Conservation (phyloP, 2,329 filamentous ascomycete species). For the Verticillium klebahnii region DNA sequence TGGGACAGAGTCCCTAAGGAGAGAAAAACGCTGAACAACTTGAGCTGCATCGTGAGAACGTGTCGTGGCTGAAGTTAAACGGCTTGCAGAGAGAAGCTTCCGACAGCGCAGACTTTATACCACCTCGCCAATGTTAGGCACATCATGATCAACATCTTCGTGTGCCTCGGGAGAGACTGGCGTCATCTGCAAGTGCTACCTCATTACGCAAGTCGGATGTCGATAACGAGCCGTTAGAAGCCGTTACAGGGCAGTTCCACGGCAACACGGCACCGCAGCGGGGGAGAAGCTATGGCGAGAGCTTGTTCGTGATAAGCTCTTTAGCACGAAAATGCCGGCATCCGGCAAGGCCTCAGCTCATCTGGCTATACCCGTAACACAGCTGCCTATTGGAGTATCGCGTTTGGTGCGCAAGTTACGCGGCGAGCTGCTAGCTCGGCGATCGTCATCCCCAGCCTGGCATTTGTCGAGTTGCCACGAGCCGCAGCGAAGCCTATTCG, state of each 20-base stretch:
- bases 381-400: background rate
- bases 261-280: background rate
- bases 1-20: slow-evolving; percentile 1
- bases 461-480: background rate
- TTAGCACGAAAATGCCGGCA: background rate
- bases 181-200: background rate
- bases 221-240: background rate
- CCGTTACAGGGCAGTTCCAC: background rate
- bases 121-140: background rate
- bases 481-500: background rate
- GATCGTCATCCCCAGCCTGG: background rate
- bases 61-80: background rate
- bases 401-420: background rate
- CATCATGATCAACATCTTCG: background rate
- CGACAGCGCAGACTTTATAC: background rate
- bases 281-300: background rate
- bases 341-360: background rate
- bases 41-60: slow-evolving; percentile 5
- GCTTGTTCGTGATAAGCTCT: background rate
- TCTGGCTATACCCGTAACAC: background rate
- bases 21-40: background rate
- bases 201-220: background rate
- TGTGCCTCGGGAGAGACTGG: background rate
- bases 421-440: background rate
- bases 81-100: background rate